Evolutionary conservation across 192 early-diverging fungal species (phyloP).

Genomic region (Spinellus fusiger): DNA sequence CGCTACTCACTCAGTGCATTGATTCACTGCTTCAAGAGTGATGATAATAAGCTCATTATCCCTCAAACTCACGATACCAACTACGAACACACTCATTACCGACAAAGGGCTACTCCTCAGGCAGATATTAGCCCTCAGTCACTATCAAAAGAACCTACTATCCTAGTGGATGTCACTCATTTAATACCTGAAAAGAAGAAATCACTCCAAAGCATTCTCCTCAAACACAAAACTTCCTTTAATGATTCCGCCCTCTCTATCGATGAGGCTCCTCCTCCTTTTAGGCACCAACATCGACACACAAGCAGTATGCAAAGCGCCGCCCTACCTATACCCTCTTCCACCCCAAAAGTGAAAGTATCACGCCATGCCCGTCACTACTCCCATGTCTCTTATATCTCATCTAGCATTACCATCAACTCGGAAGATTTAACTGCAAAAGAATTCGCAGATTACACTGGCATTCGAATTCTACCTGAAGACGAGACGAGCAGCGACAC

Average conservation of each 20-base stretch:
- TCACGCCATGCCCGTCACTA: slow-evolving; percentile 18
- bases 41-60: background rate
- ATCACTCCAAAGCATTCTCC: background rate
- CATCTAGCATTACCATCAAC: slow-evolving; percentile 29
- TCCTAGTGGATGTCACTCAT: background rate
- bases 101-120: background rate
- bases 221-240: background rate
- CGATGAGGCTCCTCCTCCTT: background rate
- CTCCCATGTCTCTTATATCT: slow-evolving; percentile 23
- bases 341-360: background rate
- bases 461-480: slow-evolving; percentile 24
- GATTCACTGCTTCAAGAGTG: slow-evolving; percentile 8
- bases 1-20: background rate
- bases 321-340: background rate
- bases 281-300: slow-evolving; percentile 9
- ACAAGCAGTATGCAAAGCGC: slow-evolving; percentile 11
- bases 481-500: background rate
- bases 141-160: background rate
- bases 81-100: slow-evolving; percentile 8
- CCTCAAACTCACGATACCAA: background rate
- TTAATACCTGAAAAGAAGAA: background rate
- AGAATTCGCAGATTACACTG: slow-evolving; percentile 32
- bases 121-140: background rate
- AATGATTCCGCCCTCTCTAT: background rate
- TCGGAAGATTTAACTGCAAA: slow-evolving; percentile 31